These are phyloP conservation scores for Vanilla planifolia DNA, from an alignment of 106 monocot genomes.

Conservation along the genomic window DNA sequence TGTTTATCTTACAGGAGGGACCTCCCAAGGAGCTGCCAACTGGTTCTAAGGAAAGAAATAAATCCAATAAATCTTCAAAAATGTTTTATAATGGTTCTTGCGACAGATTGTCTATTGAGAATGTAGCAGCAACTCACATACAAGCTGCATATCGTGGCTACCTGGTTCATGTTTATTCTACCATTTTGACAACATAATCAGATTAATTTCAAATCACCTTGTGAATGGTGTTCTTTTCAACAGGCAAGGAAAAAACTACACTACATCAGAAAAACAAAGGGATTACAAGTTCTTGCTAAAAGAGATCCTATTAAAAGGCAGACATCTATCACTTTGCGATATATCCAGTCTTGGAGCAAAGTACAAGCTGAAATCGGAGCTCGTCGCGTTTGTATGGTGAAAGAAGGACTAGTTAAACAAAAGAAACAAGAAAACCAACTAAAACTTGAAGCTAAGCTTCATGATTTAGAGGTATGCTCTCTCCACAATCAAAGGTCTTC, in stretches of 20 bases:
- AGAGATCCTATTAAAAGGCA: conserved; percentile 39
- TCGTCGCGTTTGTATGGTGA: conserved; percentile 56
- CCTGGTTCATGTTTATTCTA: no score
- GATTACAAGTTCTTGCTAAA: conserved; percentile 28
- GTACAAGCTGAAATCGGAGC: conserved; percentile 55
- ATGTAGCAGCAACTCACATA: no score
- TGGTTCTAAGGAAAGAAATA: no score
- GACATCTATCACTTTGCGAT: conserved; percentile 35
- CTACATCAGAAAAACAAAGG: conserved; percentile 33
- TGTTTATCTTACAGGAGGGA: no score
- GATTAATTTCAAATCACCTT: no score
- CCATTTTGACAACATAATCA: no score
- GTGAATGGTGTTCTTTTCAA: conserved; percentile 1
- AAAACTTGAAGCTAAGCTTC: conserved; percentile 68
- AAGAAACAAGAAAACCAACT: conserved; percentile 57
- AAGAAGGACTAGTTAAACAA: conserved; percentile 53
- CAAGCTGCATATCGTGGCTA: no score
- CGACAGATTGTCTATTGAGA: no score
- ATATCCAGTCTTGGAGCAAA: conserved; percentile 50
- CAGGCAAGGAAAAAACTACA: conserved; percentile 53
- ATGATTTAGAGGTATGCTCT: conserved; percentile 50
- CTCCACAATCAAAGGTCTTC: no score
- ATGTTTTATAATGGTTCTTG: no score
- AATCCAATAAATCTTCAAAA: no score
- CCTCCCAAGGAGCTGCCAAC: no score